Evolutionary conservation across 202 grass and related monocot genomes (phyloP).

Genomic region (Digitaria exilis): DNA sequence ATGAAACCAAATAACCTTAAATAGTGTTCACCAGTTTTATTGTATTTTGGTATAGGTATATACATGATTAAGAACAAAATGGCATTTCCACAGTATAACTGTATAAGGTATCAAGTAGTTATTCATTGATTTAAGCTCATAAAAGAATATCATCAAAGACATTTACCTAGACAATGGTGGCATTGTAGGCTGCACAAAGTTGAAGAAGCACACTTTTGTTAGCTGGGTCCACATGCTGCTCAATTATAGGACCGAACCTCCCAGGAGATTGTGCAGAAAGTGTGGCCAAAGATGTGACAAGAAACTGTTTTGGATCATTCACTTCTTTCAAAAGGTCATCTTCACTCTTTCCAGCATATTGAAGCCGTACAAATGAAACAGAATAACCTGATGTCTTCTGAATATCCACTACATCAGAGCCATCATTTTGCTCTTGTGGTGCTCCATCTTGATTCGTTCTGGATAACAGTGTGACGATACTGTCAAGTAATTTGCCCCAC

Average conservation of each 20-base stretch:
- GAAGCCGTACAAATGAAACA: constrained; percentile 85
- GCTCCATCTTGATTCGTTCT: constrained; percentile 71
- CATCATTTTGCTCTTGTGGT: constrained; percentile 70
- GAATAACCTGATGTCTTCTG: constrained; percentile 77
- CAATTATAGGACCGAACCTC: constrained; percentile 75
- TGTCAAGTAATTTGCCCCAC: constrained; percentile 93
- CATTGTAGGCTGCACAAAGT: constrained; percentile 77
- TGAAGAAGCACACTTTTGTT: constrained; percentile 85
- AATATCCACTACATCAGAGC: constrained; percentile 52
- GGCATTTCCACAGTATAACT: neutral
- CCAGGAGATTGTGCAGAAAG: constrained; percentile 76
- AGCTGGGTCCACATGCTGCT: constrained; percentile 71
- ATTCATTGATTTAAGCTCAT: constrained; percentile 5
- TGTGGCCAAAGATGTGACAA: constrained; percentile 73
- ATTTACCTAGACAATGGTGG: constrained; percentile 87
- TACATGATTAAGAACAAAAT: neutral
- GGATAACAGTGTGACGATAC: constrained; percentile 63
- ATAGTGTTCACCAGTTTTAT: neutral
- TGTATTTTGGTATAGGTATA: neutral
- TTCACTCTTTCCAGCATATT: constrained; percentile 89
- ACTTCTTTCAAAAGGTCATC: constrained; percentile 93
- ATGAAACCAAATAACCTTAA: constrained; percentile 2
- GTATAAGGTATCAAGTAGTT: neutral
- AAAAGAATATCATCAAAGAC: constrained; percentile 27
- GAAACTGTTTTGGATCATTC: constrained; percentile 80